A percentile compares a stretch with the other conserved stretches of the same genome.
phyloP scores from a whole-genome alignment of 202 grass and related monocot species.

The Hordeum pubiflorum region DNA sequence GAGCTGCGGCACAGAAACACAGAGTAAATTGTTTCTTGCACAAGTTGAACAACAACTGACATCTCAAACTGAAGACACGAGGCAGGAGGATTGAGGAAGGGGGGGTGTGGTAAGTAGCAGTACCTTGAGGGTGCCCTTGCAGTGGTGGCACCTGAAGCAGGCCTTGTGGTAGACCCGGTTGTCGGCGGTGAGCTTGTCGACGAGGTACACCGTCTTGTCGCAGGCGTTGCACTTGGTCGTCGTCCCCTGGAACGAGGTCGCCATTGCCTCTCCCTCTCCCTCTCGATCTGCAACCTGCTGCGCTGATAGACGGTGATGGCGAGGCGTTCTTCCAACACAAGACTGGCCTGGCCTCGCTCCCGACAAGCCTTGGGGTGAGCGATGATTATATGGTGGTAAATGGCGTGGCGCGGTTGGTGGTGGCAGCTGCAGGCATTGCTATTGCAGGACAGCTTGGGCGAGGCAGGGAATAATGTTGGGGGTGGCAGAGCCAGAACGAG shows the following conservation, averaged over 20 bases:
- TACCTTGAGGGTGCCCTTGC: slow-evolving; percentile 95
- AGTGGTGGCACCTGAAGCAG: slow-evolving; percentile 99
- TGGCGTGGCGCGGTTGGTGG: slow-evolving; percentile 34
- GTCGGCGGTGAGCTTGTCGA: slow-evolving; percentile 96
- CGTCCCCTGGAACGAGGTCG: slow-evolving; percentile 71
- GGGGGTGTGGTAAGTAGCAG: background rate
- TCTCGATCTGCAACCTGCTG: background rate
- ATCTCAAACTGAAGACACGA: background rate
- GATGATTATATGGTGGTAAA: slow-evolving; percentile 28
- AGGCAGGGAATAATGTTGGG: slow-evolving; percentile 37
- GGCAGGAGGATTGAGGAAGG: background rate
- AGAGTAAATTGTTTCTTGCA: background rate
- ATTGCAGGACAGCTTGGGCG: slow-evolving; percentile 29
- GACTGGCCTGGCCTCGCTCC: background rate
- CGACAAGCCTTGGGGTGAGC: background rate
- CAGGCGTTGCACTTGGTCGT: slow-evolving; percentile 90
- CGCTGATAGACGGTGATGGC: no score
- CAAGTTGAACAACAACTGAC: background rate
- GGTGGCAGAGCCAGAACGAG: background rate
- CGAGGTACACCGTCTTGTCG: slow-evolving; percentile 91
- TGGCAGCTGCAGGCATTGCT: slow-evolving; percentile 25
- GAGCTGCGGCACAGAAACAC: slow-evolving; percentile 40
- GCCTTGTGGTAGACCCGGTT: slow-evolving; percentile 95
- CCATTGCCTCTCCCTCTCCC: slow-evolving; percentile 13
- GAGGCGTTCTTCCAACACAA: no score